phyloP scores from a whole-genome alignment of 192 early-diverging fungal genomes.

The Dimargaris cristalligena region DNA sequence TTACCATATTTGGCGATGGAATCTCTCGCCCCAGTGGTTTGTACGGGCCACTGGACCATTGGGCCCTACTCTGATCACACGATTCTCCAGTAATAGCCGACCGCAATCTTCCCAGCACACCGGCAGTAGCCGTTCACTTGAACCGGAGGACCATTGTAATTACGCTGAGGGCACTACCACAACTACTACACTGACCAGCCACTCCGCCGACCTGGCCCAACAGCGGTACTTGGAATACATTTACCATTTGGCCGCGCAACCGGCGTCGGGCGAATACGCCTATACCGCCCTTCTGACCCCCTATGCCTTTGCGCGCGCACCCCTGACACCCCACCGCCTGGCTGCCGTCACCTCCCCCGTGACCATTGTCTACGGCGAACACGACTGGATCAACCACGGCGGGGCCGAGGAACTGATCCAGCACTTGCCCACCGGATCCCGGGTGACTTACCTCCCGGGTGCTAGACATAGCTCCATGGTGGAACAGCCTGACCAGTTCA shows the following conservation, averaged over 20 bases:
- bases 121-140: slow-evolving; percentile 44
- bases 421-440: slow-evolving; percentile 25
- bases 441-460: slow-evolving; percentile 26
- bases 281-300: slow-evolving; percentile 56
- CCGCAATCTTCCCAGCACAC: too few relatives aligned
- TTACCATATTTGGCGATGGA: slow-evolving; percentile 50
- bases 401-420: slow-evolving; percentile 41
- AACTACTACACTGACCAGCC: too few relatives aligned
- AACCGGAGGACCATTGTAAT: slow-evolving; percentile 49
- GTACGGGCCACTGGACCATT: slow-evolving; percentile 61
- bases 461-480: slow-evolving; percentile 73
- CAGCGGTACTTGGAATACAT: too few relatives aligned
- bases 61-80: slow-evolving; percentile 37
- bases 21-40: slow-evolving; percentile 65
- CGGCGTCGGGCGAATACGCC: slow-evolving; percentile 70
- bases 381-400: slow-evolving; percentile 84
- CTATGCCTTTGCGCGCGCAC: slow-evolving; percentile 66
- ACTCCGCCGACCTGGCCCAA: slow-evolving; percentile 41
- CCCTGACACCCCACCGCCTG: slow-evolving; percentile 51
- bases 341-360: slow-evolving; percentile 45
- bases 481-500: slow-evolving; percentile 66
- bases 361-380: slow-evolving; percentile 51
- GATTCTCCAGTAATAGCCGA: too few relatives aligned
- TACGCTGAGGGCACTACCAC: too few relatives aligned
- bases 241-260: slow-evolving; percentile 57